A percentile compares a stretch with the other conserved stretches of the same genome.
Conservation (phyloP, 2,329 filamentous ascomycete genomes). For the Fusarium papillatum region DNA sequence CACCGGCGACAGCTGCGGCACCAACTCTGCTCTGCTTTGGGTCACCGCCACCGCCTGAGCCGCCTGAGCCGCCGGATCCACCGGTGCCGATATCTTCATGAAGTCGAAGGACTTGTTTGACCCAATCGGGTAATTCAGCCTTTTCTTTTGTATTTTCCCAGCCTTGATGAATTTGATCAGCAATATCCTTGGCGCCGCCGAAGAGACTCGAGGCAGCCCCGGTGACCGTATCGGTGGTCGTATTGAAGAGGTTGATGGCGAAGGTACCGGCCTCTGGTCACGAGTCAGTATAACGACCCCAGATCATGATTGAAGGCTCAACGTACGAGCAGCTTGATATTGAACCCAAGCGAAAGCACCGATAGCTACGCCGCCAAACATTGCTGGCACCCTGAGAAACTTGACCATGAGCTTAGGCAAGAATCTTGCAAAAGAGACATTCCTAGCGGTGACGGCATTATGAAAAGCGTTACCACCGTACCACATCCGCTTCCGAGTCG, state of each 20-base stretch:
- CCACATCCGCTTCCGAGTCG: conserved; percentile 77
- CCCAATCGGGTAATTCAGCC: conserved; percentile 80
- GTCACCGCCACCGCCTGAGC: conserved; percentile 61
- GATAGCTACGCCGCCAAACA: conserved; percentile 91
- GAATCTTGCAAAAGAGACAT: conserved; percentile 74
- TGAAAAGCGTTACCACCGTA: conserved; percentile 88
- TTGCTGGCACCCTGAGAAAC: conserved; percentile 87
- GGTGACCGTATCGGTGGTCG: conserved; percentile 79
- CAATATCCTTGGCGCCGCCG: conserved; percentile 79
- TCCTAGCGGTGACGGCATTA: conserved; percentile 77
- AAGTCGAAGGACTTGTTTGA: conserved; percentile 77
- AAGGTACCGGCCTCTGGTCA: conserved; percentile 62
- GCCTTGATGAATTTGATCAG: conserved; percentile 82
- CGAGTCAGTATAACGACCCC: conserved; percentile 40
- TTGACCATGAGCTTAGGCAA: conserved; percentile 93
- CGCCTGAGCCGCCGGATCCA: conserved; percentile 62
- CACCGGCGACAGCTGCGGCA: conserved; percentile 75
- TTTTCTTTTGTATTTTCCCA: conserved; percentile 89
- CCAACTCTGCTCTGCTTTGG: conserved; percentile 72
- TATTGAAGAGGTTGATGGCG: conserved; percentile 76
- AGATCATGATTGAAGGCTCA: neutral
- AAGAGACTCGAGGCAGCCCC: conserved; percentile 79
- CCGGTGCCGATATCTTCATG: conserved; percentile 71
- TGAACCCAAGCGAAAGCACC: conserved; percentile 93
- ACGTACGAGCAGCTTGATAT: conserved; percentile 91